Evolutionary conservation across 768 basidiomycete genomes (phyloP), one percentile per base, ranked within the genome.

Genomic region (Hysterangium stoloniferum): DNA sequence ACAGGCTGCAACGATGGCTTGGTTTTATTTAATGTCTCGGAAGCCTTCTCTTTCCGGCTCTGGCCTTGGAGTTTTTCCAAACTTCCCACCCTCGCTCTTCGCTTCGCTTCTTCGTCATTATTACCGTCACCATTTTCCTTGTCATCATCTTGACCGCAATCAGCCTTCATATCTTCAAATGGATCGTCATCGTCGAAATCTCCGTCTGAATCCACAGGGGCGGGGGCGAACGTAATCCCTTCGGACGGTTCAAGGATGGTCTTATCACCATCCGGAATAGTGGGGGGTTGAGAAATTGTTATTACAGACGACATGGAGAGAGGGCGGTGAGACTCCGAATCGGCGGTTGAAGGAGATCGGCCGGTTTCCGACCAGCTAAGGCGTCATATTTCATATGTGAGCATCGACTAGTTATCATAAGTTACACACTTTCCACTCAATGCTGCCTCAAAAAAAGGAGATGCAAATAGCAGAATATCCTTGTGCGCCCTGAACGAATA

Each of bases 401-500:
- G 12, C 25, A 32, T 28, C 15, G 7, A 24, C 27, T 22, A 33
- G 13, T 6, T 28, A 40, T 6, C n/a, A 0, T 24, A 31, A 20
- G 12, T 15, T 20, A 59, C 66, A 54, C 55, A 69, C 67, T 59
- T 59, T 24, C 92, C 92, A 58, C 88, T 88, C 41, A 95, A 70
- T 7, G 90, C 84, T 15, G 88, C 89, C 65, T 93, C 84, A 64
- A 95, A 95, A 73, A 95, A 95, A 0, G 92, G 89, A n/a, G 90
- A 93, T 4, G 91, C 86, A 62, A 92, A 95, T 66, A 83, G 86
- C 5, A 95, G 70, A 25, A 95, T 79, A 62, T 94, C 91, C 64
- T 89, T 92, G 68, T 95, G 92, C 1, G 86, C 84, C 88, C 88
- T 91, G 61, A 38, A 33, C 35, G 27, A 31, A 31, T 24, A 17